Base-by-base conservation (phyloP, 2,329 filamentous ascomycete genomes). In the Aureobasidium sp. region DNA sequence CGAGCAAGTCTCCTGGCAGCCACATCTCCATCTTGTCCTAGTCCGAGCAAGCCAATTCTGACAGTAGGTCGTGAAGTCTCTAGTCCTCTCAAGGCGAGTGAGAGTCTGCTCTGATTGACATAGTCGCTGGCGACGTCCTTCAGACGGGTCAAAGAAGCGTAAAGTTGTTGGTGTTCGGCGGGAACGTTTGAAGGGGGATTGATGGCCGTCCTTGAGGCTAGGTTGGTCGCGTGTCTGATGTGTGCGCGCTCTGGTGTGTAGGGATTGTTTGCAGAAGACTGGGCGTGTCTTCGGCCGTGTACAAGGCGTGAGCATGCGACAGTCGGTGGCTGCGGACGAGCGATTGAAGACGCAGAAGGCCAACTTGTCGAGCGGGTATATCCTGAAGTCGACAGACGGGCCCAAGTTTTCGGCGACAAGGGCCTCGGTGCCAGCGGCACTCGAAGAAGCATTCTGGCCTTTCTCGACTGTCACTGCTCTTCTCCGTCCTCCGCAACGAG, bases 31-130 rank as follows among this genome's bases (percentile, higher is more conserved):
- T 62, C 60, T 1, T 29, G 48, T 19, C 61, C 60, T 14, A 65
- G 37, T n/a, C 64, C 64, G 44, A 64, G 65, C 74, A 79, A 71
- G 40, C 79, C 80, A 60, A 84, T 68, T 45, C 81, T 69, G 39
- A 80, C 72, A 8, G 79, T 71, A 2, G 78, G 74, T 56, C 71
- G 68, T 41, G 76, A 70, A 21, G 71, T 74, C 61, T 80, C 79
- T 57, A 84, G 64, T 19, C 85, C 83, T 58, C 81, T 77, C 19
- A 88, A 70, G 11, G 86, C 86, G 60, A 91, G 77, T 66, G 88
- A 84, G 40, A 90, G 65, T 53, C 84, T 76, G 25, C 85, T 81
- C n/a, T 84, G 75, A 62, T 85, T 85, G 50, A 86, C 75, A 60
- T 83, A 77, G 55, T 75, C 78, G 21, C 79, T 75, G 2, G 81